phyloP scores from a whole-genome alignment of 805 yeast species.

The Ogataea nakhonphanomensis region DNA sequence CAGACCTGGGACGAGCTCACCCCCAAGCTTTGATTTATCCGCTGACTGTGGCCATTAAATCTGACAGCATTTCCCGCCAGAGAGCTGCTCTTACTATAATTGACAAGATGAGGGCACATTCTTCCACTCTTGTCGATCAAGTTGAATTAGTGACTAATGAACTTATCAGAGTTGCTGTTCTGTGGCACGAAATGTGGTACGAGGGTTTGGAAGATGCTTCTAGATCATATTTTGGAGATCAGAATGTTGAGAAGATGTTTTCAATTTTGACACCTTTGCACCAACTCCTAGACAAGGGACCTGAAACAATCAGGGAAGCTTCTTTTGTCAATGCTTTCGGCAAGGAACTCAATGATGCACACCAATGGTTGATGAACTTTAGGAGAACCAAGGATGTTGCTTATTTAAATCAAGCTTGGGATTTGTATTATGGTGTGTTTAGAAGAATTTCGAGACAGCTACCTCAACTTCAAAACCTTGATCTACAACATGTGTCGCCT shows the following conservation, averaged over 20 bases:
- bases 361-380: conserved; percentile 87
- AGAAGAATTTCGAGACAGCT: conserved; percentile 84
- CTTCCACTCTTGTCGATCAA: conserved; percentile 81
- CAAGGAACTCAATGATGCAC: conserved; percentile 85
- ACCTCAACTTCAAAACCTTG: conserved; percentile 81
- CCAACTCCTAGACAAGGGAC: conserved; percentile 77
- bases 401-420: conserved; percentile 96
- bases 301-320: conserved; percentile 88
- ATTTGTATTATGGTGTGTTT: conserved; percentile 89
- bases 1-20: conserved; percentile 90
- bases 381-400: conserved; percentile 82
- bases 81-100: conserved; percentile 88
- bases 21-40: conserved; percentile 98
- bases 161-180: conserved; percentile 87
- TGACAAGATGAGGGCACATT: conserved; percentile 87
- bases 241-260: conserved; percentile 92
- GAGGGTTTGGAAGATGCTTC: conserved; percentile 98
- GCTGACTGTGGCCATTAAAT: conserved; percentile 90
- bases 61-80: conserved; percentile 86
- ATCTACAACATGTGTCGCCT: conserved; percentile 92
- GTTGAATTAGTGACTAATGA: conserved; percentile 94
- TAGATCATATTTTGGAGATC: conserved; percentile 87
- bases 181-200: conserved; percentile 98
- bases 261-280: conserved; percentile 87
- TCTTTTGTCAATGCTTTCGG: conserved; percentile 94